Evolutionary conservation across 805 yeast genomes (phyloP), one percentile per base, ranked within the genome.

Genomic region (Yarrowia bubula): DNA sequence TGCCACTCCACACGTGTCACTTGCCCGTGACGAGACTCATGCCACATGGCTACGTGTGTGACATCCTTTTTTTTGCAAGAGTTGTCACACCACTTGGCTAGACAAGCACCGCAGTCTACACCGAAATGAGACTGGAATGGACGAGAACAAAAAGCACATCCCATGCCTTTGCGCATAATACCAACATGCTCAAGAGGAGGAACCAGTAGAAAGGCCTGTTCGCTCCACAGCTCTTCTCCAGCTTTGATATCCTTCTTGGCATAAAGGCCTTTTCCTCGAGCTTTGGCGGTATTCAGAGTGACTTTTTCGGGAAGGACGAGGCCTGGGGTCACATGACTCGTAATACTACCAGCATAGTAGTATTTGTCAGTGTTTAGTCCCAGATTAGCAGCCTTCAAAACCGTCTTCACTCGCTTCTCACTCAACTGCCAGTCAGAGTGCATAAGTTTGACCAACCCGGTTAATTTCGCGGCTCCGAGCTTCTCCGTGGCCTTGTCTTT

Each of bases 141-240:
- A 51, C 81, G 80, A 0, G 92, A 90, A 77, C 96, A 90, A 71
- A 82, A 81, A 1, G 90, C 78, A 73, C 96, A 90, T 3, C 90
- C 89, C 69, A 83, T 83, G 0, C 92, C 89, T 18, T 74, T 72
- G 50, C 81, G 78, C 69, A 88, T 83, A 66, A 88, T 75, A 42
- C 83, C 80, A 51, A 85, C 75, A 69, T 86, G 84, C 14, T 88
- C 90, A 67, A 89, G 77, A 2, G 88, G 90, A 1, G 93, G 90
- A 0, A 89, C 77, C 42, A 83, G 81, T 46, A 83, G 77, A 65
- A 90, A 78, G 7, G 91, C 84, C 11, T 73, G 69, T 71, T 89
- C 96, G 46, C 81, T 79, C 85, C 91, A 87, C 3, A 90, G 72
- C 64, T 81, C 70, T 2, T 78, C 84, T 13, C 86, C 90, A 38